Evolutionary conservation across 73 alveolate species (phyloP), one percentile per base, ranked within the genome.

Genomic region (Blepharisma stoltei): DNA sequence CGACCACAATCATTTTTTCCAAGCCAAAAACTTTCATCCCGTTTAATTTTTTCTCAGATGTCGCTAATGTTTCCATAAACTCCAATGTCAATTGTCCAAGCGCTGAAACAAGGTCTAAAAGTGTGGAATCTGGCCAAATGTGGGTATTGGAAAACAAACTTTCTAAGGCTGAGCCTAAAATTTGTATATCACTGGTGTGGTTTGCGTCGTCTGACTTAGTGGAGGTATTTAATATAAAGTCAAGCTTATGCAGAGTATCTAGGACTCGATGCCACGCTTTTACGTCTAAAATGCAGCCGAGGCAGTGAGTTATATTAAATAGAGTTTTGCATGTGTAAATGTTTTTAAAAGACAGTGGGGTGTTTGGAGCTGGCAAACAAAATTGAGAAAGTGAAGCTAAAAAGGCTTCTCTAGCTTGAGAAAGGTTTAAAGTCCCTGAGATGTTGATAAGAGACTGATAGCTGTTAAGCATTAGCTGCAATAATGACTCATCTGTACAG

Each of bases 241-340:
- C 95, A 8, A 93, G 68, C 60, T 78, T 81, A 55, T 85, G 90
- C 81, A 90, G 83, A 6, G 95, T 85, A 54, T 88, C 93, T 14
- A 93, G 78, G 54, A 93, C 78, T 32, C 92, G 73, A 60, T 83
- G 54, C 98, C 98, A 93, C 11, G 95, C 83, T 81, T 91, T 89
- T 49, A 83, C 89, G 84, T 93, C 98, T 53, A 93, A 84, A 67
- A 93, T 85, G 44, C 67, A 50, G 60, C 91, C 92, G 65, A 93
- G 81, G 43, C 98, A 90, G 78, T 90, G 98, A 27, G 96, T 92
- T 43, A 93, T 84, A 77, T 93, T 93, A 43, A 93, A 83, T 47
- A 93, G 82, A 5, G 97, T 89, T 76, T 94, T 93, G 69, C 91
- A 88, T 6, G 83, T 80, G 67, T 83, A 80, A 43, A 93, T 83